Evolutionary conservation across 169 alveolate genomes (phyloP), one percentile per base, ranked within the genome.

Genomic region (Plasmodium billcollinsi): DNA sequence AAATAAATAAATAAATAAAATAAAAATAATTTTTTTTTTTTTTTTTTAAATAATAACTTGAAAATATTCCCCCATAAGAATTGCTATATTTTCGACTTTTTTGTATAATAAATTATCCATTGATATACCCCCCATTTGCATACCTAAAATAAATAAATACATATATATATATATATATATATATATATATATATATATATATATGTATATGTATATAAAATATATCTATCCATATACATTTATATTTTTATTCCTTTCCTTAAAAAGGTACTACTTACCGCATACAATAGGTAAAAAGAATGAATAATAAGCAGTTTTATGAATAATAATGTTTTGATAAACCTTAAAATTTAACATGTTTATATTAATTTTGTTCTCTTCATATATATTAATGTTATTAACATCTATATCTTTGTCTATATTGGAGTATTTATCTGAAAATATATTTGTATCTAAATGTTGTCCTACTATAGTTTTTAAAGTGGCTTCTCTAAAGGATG

Each of bases 391-490:
- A 56, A 80, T 69, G 69, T 69, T 69, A 43, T 69, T 39, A 5
- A 67, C 47, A 43, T 80, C 65, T 20, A 80, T 67, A 2, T 43
- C 50, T 33, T 20, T 58, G 24, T 69, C 11, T 61, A 33, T 15
- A 7, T 80, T 74, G 7, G 83, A 33, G 49, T 80, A 80, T 49
- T 80, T 80, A 15, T 80, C 49, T 2, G 90, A 80, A 69, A 80
- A 80, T 29, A 80, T 80, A 63, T 94, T 91, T 7, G 95, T 90
- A 71, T 94, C 96, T 66, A 94, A 67, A 70, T 92, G 95, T 26
- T 94, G 96, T 2, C 96, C 96, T 24, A 94, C 76, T 29, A 94
- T 92, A 21, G 96, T 94, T 18, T 88, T 88, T 93, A 94, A 88
- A 7, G 95, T 88, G 7, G 88, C 93, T 54, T 90, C 90, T n/a